Base-by-base conservation (phyloP, 2,329 filamentous ascomycete genomes). In the Myriangium duriaei region DNA sequence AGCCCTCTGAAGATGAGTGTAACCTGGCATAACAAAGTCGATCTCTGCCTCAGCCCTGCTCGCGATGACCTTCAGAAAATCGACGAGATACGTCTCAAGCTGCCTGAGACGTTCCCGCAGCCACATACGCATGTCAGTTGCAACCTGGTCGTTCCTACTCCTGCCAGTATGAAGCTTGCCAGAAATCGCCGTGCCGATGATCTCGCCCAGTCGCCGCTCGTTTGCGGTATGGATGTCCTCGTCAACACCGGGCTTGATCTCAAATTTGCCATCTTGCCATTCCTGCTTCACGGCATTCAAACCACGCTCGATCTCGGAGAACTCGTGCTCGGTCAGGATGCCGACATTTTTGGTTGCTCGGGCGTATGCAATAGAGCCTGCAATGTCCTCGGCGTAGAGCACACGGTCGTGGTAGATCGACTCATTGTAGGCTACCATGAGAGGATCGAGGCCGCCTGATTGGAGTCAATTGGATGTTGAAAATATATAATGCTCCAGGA, bases 41-140 rank as follows among this genome's bases (percentile, higher is more conserved):
- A 87, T 76, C 51, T 91, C 81, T 24, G 66, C 60, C 67, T 85
- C 80, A 2, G 84, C 81, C 17, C 83, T 72, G 32, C 65, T 63
- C 24, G 76, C 70, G 11, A 78, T 73, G 33, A 86, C 79, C 51
- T 73, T 67, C 29, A 94, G 64, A 48, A 93, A 72, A 39, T 74
- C 70, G 30, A 74, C 66, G 4, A 94, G 68, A 49, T 77, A 74
- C 24, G 50, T 57, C 49, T 92, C 83, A 36, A 93, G 74, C 46
- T 68, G 67, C 40, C 69, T 70, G 41, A 94, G 65, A 62, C 81
- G 71, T 46, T 87, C 78, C 30, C 84, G 72, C 45, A 93, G 63
- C 85, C 85, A 95, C 57, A 94, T 67, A 44, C 85, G 78, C 81
- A 94, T 88, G 52, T 93, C 85, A 14, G 80, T 87, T 33, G 79